Conservation (phyloP, 768 basidiomycete genomes). For the Mycena galericulata region DNA sequence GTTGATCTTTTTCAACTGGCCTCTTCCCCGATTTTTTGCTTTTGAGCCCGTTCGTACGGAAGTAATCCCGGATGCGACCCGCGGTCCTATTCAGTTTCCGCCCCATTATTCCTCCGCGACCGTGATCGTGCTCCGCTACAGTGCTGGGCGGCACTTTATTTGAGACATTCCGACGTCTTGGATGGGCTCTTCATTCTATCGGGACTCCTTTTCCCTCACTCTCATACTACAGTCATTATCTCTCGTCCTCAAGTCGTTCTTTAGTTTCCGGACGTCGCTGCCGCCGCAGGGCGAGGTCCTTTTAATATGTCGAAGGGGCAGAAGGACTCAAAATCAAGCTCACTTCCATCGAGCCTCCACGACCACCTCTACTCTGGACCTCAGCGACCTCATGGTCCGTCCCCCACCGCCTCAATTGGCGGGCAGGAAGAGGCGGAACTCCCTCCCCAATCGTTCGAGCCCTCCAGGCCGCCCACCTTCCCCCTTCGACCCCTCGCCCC, state of each 20-base stretch:
- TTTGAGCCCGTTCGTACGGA: constrained; percentile 45
- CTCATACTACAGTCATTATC: constrained; percentile 35
- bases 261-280: constrained; percentile 36
- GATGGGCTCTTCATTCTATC: constrained; percentile 44
- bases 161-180: constrained; percentile 41
- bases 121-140: constrained; percentile 46
- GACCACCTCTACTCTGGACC: constrained; percentile 59
- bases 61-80: constrained; percentile 51
- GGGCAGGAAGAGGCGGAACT: constrained; percentile 36
- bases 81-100: constrained; percentile 38
- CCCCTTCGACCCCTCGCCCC: constrained; percentile 33
- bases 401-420: constrained; percentile 29
- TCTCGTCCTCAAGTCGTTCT: constrained; percentile 32
- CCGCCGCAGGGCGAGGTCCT: constrained; percentile 29
- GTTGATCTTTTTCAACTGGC: constrained; percentile 31
- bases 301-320: constrained; percentile 44
- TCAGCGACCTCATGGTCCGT: constrained; percentile 40
- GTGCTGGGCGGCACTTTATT: constrained; percentile 38
- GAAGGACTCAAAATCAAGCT: constrained; percentile 51
- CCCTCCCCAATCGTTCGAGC: constrained; percentile 34
- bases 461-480: constrained; percentile 21
- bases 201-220: constrained; percentile 38
- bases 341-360: constrained; percentile 63
- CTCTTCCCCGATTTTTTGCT: constrained; percentile 22
- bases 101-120: constrained; percentile 52